A percentile compares a stretch with the other conserved stretches of the same genome.
Evolutionary conservation across 495 filamentous ascomycete species (phyloP).

Genomic region (Neurospora sp.): DNA sequence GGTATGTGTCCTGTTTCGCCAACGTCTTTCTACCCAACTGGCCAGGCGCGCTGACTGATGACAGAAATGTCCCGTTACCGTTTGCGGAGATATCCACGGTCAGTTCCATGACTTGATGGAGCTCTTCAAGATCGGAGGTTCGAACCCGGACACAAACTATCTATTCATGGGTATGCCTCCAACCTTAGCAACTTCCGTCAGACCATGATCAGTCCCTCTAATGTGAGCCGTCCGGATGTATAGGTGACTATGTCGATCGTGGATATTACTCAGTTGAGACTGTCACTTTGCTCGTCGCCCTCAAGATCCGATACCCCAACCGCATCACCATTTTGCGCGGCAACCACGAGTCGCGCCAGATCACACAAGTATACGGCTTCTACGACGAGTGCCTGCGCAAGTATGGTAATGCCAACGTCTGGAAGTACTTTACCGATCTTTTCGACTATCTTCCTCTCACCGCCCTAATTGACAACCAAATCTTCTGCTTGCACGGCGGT

Average conservation of each 20-base stretch:
- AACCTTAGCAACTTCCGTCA: background rate
- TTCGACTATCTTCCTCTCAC: conserved; percentile 99
- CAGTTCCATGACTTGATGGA: conserved; percentile 95
- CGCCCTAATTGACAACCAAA: conserved; percentile 55
- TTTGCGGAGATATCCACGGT: conserved; percentile 89
- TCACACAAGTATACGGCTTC: conserved; percentile 96
- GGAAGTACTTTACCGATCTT: conserved; percentile 98
- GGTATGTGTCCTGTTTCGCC: conserved; percentile 46
- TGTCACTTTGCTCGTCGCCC: conserved; percentile 82
- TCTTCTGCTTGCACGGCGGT: conserved; percentile 97
- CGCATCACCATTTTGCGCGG: conserved; percentile 95
- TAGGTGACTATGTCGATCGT: conserved; percentile 93
- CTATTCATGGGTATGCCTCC: conserved; percentile 74
- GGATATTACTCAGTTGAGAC: conserved; percentile 97
- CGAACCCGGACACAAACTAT: conserved; percentile 90
- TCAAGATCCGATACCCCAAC: conserved; percentile 93
- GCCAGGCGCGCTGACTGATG: conserved; percentile 2
- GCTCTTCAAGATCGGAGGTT: conserved; percentile 84
- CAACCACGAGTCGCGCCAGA: conserved; percentile 95
- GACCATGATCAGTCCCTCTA: background rate
- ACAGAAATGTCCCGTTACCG: conserved; percentile 89
- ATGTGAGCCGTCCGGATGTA: background rate
- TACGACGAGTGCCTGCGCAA: conserved; percentile 97
- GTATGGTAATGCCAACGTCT: conserved; percentile 97
- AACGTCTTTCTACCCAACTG: background rate